These are phyloP conservation scores for Psilocybe cyanescens DNA, from an alignment of 768 basidiomycete genomes.

Conservation along the genomic window DNA sequence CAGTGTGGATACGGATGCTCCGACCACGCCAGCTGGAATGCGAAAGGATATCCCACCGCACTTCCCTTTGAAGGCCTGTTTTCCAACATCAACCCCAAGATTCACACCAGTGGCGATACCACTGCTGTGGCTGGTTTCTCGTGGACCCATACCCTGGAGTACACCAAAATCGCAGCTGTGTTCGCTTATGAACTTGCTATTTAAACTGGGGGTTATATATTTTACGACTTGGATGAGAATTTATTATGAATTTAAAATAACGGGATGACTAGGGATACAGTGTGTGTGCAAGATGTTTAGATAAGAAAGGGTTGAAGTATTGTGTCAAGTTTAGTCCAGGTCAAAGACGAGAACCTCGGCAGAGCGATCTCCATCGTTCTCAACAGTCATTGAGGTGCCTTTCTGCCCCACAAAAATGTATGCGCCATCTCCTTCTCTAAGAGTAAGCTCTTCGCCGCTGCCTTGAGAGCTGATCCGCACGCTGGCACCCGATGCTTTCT, in stretches of 20 bases:
- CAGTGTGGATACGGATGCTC: constrained; percentile 35
- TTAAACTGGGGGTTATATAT: neutral
- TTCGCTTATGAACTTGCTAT: constrained; percentile 54
- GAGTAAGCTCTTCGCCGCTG: too few relatives aligned
- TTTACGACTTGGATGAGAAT: neutral
- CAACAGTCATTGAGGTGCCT: too few relatives aligned
- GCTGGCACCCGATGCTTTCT: constrained; percentile 55
- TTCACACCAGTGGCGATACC: constrained; percentile 33
- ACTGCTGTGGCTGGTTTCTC: constrained; percentile 40
- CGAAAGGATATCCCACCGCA: constrained; percentile 46
- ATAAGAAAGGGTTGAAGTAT: too few relatives aligned
- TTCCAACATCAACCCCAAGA: constrained; percentile 26
- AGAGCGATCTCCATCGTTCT: too few relatives aligned
- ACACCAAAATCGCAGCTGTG: constrained; percentile 61
- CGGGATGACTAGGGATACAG: neutral
- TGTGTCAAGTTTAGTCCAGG: too few relatives aligned
- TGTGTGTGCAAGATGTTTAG: neutral
- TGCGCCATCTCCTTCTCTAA: too few relatives aligned
- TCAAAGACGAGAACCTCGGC: too few relatives aligned
- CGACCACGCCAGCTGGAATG: constrained; percentile 41
- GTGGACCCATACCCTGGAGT: constrained; percentile 52
- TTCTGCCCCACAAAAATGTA: too few relatives aligned
- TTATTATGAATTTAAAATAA: neutral
- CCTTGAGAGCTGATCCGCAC: constrained; percentile 49
- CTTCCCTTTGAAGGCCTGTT: constrained; percentile 39